These are phyloP conservation scores for Nicotiana rustica DNA, from an alignment of 305 asterid species.

Conservation along the genomic window DNA sequence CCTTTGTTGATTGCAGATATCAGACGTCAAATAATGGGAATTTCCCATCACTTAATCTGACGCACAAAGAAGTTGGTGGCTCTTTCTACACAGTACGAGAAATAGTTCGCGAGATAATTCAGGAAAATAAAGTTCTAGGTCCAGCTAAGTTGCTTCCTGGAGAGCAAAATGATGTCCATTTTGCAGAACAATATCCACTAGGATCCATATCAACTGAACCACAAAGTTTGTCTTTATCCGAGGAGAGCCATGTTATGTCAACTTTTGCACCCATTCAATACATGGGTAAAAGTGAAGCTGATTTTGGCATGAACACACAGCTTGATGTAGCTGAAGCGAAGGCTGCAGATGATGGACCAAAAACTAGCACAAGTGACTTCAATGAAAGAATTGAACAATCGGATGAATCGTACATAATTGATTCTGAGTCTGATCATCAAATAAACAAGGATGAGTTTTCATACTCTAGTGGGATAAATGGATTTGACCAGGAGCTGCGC, in stretches of 20 bases:
- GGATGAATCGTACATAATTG: constrained; percentile 37
- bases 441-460: constrained; percentile 41
- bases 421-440: constrained; percentile 34
- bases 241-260: constrained; percentile 41
- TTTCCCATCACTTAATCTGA: constrained; percentile 88
- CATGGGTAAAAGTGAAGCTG: constrained; percentile 43
- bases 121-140: constrained; percentile 91
- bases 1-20: constrained; percentile 59
- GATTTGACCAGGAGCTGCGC: constrained; percentile 36
- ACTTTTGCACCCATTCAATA: constrained; percentile 37
- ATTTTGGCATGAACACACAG: constrained; percentile 39
- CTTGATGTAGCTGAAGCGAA: constrained; percentile 36
- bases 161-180: constrained; percentile 50
- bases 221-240: constrained; percentile 44
- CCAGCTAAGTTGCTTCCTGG: constrained; percentile 66
- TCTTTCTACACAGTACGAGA: constrained; percentile 96
- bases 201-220: constrained; percentile 82
- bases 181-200: constrained; percentile 65
- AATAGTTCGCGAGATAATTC: constrained; percentile 92
- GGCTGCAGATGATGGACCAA: constrained; percentile 41
- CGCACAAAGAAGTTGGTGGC: constrained; percentile 99
- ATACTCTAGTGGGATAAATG: constrained; percentile 26
- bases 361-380: constrained; percentile 37
- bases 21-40: constrained; percentile 73
- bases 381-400: constrained; percentile 36